Evolutionary conservation across 2,329 filamentous ascomycete species (phyloP).

Genomic region (Didymellaceae sp.): DNA sequence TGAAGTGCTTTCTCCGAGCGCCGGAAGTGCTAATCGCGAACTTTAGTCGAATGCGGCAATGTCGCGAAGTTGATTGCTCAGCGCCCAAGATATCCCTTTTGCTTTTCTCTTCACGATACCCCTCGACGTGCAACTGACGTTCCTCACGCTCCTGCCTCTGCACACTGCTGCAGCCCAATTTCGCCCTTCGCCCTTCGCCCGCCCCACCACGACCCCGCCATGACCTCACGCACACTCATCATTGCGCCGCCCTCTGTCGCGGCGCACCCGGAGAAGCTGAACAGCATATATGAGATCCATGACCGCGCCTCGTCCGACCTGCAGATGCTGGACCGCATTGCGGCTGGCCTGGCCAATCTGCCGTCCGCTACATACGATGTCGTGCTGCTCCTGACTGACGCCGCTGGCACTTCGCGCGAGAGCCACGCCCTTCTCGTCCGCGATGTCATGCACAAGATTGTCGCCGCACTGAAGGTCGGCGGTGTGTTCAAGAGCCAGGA

Average conservation of each 20-base stretch:
- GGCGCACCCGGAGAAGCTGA: conserved; percentile 79
- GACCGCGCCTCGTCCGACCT: conserved; percentile 82
- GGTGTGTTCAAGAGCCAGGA: conserved; percentile 74
- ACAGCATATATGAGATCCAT: conserved; percentile 72
- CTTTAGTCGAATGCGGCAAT: conserved; percentile 17
- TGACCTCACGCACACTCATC: conserved; percentile 70
- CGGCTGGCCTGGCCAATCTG: conserved; percentile 79
- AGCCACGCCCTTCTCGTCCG: conserved; percentile 70
- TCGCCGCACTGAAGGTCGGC: conserved; percentile 72
- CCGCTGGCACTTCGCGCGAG: conserved; percentile 68
- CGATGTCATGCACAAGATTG: conserved; percentile 71
- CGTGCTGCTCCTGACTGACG: conserved; percentile 82
- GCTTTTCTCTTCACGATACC: background rate
- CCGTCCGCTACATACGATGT: conserved; percentile 80
- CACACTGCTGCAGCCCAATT: conserved; percentile 1
- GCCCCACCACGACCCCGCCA: conserved; percentile 31
- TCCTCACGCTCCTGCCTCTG: background rate
- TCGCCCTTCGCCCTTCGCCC: background rate
- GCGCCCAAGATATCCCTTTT: conserved; percentile 5
- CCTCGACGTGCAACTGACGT: conserved; percentile 2
- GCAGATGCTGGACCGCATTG: conserved; percentile 96
- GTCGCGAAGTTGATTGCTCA: conserved; percentile 19
- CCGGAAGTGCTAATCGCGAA: conserved; percentile 14
- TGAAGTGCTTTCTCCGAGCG: conserved; percentile 18
- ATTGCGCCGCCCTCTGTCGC: conserved; percentile 91